Conservation (phyloP, 768 basidiomycete genomes). For the Dictyophora rubrovolvata region DNA sequence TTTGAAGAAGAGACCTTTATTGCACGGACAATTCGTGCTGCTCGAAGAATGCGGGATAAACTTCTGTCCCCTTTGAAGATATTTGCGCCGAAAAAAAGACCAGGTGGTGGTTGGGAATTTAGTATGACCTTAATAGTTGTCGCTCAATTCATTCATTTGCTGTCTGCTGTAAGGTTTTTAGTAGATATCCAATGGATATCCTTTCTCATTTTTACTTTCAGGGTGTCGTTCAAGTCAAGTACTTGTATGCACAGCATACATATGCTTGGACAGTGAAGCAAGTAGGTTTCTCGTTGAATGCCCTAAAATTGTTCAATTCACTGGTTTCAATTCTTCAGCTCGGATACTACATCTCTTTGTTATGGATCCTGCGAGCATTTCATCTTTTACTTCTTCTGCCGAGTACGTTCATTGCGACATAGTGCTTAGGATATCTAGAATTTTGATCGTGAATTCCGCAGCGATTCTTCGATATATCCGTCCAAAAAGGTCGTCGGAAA, state of each 20-base stretch:
- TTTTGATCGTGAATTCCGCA: slow-evolving; percentile 4
- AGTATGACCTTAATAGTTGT: slow-evolving; percentile 62
- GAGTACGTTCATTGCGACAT: slow-evolving; percentile 30
- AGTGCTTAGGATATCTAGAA: slow-evolving; percentile 3
- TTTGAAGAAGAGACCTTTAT: not conserved
- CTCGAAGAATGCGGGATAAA: not conserved
- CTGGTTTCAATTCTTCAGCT: slow-evolving; percentile 1
- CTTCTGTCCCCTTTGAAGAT: slow-evolving; percentile 54
- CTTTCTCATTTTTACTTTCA: slow-evolving; percentile 14
- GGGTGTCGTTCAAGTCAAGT: slow-evolving; percentile 71
- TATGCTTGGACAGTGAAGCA: slow-evolving; percentile 60
- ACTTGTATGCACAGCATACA: slow-evolving; percentile 65
- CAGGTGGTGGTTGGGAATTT: slow-evolving; percentile 41
- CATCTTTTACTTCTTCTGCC: slow-evolving; percentile 62
- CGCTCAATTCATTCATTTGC: slow-evolving; percentile 51
- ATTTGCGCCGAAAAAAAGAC: slow-evolving; percentile 47
- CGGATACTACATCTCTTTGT: slow-evolving; percentile 14
- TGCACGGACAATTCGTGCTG: not conserved
- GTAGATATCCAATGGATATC: too few relatives aligned
- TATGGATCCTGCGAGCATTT: slow-evolving; percentile 51
- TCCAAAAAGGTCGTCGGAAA: slow-evolving; percentile 27
- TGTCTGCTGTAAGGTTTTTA: slow-evolving; percentile 46
- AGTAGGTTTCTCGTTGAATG: slow-evolving; percentile 20
- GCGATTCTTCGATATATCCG: slow-evolving; percentile 8
- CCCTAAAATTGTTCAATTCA: not conserved